Base-by-base conservation (phyloP, 2,329 filamentous ascomycete genomes). In the Penicillium sclerotiorum region DNA sequence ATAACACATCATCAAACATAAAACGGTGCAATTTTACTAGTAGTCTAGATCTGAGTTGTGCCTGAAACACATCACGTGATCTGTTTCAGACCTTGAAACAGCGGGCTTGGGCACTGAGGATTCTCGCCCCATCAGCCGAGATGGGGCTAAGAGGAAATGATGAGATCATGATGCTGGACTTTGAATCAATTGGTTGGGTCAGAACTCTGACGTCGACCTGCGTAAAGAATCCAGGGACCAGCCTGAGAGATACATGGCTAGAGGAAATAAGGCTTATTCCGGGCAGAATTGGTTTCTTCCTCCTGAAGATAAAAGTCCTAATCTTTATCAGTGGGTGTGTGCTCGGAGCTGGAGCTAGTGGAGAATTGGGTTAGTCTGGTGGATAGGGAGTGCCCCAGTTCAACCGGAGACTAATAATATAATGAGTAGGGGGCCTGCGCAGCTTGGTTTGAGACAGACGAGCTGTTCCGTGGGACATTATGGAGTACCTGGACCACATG, bases 401-500 rank as follows among this genome's bases (percentile, higher is more conserved):
- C 20, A 30, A 23, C 22, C 32, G 32, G 12, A 12, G 21, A 45
- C 18, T 44, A 22, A 40, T 17, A 23, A n/a, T 22, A 23, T 35
- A 35, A 32, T 32, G 27, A n/a, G 28, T 21, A 47, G 45, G 45
- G 45, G 45, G 32, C 20, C 21, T 17, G 22, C 28, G 15, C 21
- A 37, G 37, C 18, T 13, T 9, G 9, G 47, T 52, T 52, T 55
- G 52, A 55, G 46, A 55, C 49, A 52, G 38, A 47, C 42, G 46
- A 47, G 32, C 45, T 38, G 49, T 49, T 52, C 52, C 52, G 52
- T 47, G 52, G 49, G 18, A 36, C 33, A 32, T 22, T 7, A 21
- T 32, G 15, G 13, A 27, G 22, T 13, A 17, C 21, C 21, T 21
- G 18, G 33, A 7, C 32, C 32, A 35, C 42, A 27, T 25, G 11